phyloP scores from a whole-genome alignment of 129 eudicot species.

The Silybum marianum region DNA sequence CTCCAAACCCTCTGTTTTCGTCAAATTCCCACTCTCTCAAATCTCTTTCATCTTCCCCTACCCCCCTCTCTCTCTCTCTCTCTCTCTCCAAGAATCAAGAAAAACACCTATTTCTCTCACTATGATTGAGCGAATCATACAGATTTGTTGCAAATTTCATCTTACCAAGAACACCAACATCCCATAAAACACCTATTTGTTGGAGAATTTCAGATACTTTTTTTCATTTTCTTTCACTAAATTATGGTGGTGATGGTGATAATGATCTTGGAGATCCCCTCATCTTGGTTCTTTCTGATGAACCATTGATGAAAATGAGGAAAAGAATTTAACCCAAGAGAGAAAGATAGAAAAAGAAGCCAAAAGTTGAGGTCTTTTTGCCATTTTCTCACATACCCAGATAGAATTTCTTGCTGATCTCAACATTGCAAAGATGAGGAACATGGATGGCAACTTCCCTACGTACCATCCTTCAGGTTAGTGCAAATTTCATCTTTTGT shows the following conservation, averaged over 20 bases:
- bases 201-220: not conserved
- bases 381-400: conserved; percentile 26
- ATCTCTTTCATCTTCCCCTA: conserved; percentile 11
- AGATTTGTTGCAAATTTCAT: conserved; percentile 33
- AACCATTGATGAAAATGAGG: conserved; percentile 47
- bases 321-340: conserved; percentile 22
- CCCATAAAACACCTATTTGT: conserved; percentile 29
- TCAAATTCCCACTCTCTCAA: too few species aligned
- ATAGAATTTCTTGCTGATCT: conserved; percentile 21
- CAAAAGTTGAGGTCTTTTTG: conserved; percentile 20
- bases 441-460: conserved; percentile 99
- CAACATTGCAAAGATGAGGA: conserved; percentile 69
- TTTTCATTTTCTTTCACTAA: conserved; percentile 11
- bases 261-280: conserved; percentile 30
- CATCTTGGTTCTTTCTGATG: conserved; percentile 32
- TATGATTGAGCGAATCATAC: conserved; percentile 52
- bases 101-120: conserved; percentile 37
- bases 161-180: conserved; percentile 36
- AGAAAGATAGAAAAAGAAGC: conserved; percentile 23
- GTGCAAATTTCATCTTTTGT: not conserved
- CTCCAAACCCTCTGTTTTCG: too few species aligned
- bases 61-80: not conserved
- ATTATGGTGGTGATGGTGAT: conserved; percentile 27
- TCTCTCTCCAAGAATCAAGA: conserved; percentile 35
- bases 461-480: conserved; percentile 98